phyloP scores from a whole-genome alignment of 345 rosid genomes.

The Hypericum perforatum region DNA sequence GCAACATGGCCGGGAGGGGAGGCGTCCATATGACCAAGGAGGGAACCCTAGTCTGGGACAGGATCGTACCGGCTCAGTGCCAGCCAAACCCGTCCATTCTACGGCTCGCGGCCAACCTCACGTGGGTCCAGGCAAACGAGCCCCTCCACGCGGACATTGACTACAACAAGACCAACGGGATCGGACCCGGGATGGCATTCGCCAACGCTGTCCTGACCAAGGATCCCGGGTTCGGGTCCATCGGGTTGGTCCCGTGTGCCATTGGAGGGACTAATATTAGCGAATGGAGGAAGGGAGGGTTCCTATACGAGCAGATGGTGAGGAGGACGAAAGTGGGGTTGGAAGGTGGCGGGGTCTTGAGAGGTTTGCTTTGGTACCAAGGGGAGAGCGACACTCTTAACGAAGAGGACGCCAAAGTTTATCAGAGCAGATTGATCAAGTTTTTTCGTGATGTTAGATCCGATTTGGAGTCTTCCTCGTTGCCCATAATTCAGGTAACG shows the following conservation, averaged over 20 bases:
- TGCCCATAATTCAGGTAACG: slow-evolving; percentile 18
- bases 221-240: slow-evolving; percentile 8
- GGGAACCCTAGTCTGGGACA: slow-evolving; percentile 14
- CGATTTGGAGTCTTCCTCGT: slow-evolving; percentile 11
- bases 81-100: slow-evolving; percentile 22
- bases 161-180: slow-evolving; percentile 17
- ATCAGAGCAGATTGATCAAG: slow-evolving; percentile 10
- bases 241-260: slow-evolving; percentile 21
- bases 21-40: slow-evolving; percentile 11
- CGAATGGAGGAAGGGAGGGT: slow-evolving; percentile 23
- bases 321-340: slow-evolving; percentile 11
- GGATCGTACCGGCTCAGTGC: slow-evolving; percentile 18
- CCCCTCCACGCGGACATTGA: slow-evolving; percentile 26
- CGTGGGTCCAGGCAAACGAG: slow-evolving; percentile 21
- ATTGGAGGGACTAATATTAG: slow-evolving; percentile 20
- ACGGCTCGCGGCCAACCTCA: slow-evolving; percentile 10
- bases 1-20: slow-evolving; percentile 31
- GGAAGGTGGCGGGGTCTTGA: slow-evolving; percentile 8
- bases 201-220: slow-evolving; percentile 16
- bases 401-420: slow-evolving; percentile 15
- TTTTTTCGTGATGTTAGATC: slow-evolving; percentile 12
- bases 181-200: slow-evolving; percentile 26
- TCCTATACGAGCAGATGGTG: slow-evolving; percentile 15
- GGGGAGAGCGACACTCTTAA: slow-evolving; percentile 15
- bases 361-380: slow-evolving; percentile 23